A percentile compares a stretch with the other conserved stretches of the same genome.
phyloP scores from a whole-genome alignment of 1,139 yeast species.

The Geotrichum fermentans region DNA sequence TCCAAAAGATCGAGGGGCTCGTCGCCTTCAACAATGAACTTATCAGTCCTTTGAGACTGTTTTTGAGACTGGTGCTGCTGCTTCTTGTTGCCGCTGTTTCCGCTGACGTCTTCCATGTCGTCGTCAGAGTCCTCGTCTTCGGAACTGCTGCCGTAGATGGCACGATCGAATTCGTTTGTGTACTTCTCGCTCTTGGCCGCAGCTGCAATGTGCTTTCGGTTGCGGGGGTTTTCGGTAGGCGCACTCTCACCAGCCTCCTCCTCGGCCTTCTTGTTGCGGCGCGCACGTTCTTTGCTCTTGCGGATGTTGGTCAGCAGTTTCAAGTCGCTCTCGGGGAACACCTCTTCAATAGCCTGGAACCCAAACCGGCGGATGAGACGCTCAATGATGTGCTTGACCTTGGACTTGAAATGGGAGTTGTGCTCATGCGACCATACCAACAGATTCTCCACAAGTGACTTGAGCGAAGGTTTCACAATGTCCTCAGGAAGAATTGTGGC shows the following conservation, averaged over 20 bases:
- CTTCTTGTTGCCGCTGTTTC: constrained; percentile 25
- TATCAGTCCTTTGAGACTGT: constrained; percentile 29
- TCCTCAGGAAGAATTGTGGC: constrained; percentile 81
- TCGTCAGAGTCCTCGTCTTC: constrained; percentile 39
- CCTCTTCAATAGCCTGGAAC: constrained; percentile 65
- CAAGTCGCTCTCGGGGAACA: constrained; percentile 84
- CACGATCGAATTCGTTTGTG: constrained; percentile 84
- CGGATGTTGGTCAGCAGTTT: constrained; percentile 80
- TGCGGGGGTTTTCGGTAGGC: constrained; percentile 18
- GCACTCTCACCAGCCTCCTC: constrained; percentile 25
- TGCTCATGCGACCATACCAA: constrained; percentile 95
- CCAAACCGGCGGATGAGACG: constrained; percentile 88
- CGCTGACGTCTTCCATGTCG: constrained; percentile 34
- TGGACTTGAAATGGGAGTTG: constrained; percentile 87
- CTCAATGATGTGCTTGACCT: constrained; percentile 88
- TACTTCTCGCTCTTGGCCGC: constrained; percentile 38
- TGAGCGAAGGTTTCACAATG: constrained; percentile 61
- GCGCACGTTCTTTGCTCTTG: constrained; percentile 78
- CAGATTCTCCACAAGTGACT: constrained; percentile 61
- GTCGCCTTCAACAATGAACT: constrained; percentile 72
- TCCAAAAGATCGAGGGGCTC: constrained; percentile 89
- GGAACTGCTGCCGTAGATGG: constrained; percentile 46
- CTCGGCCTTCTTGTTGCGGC: constrained; percentile 56
- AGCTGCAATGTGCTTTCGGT: constrained; percentile 18
- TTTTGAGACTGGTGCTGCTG: constrained; percentile 22